Base-by-base conservation (phyloP, 495 filamentous ascomycete genomes). In the Aspergillus campestris region DNA sequence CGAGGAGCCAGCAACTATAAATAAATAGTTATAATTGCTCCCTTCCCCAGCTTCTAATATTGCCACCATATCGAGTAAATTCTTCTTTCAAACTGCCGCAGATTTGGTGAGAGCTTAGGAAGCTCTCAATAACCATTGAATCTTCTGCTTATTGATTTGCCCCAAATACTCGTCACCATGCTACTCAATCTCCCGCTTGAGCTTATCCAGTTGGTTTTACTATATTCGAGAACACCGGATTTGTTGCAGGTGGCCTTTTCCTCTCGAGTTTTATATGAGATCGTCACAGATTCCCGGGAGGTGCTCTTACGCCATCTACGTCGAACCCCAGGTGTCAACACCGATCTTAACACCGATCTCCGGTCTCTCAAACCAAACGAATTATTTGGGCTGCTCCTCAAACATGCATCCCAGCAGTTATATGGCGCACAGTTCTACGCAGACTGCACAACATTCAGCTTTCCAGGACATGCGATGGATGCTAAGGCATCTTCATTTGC, bases 271-370 rank as follows among this genome's bases (percentile, higher is more conserved):
- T 75, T 95, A n/a, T 88, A 92, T 75, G 86, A 87, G 71, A 72
- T 94, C 53, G 89, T 90, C 43, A 86, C 86, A 11, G 86, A 78
- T 57, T 94, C 84, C 32, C 59, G 65, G 8, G 55, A 65, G 35
- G 51, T 64, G 3, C 49, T 70, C 10, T 9, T 65, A 5, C 50
- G 60, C 36, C 69, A 69, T 35, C 44, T 73, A n/a, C 27, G 38
- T 29, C 45, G 57, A n/a, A 65, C 57, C 2, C 67, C 67, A 6
- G 67, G 69, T 0, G 13, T 38, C 5, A 40, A 36, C 8, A 14
- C 47, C 4, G 51, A 50, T 29, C 11, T 38, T 6, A 38, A 36
- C 8, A 18, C 47, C 3, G 53, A 50, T 29, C 11, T 53, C 12
- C 45, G 56, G 2, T 40, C 37, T 34, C 28, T 56, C 6, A 24